These are phyloP conservation scores for Amanita exitialis DNA, from an alignment of 768 basidiomycete genomes.

Conservation along the genomic window DNA sequence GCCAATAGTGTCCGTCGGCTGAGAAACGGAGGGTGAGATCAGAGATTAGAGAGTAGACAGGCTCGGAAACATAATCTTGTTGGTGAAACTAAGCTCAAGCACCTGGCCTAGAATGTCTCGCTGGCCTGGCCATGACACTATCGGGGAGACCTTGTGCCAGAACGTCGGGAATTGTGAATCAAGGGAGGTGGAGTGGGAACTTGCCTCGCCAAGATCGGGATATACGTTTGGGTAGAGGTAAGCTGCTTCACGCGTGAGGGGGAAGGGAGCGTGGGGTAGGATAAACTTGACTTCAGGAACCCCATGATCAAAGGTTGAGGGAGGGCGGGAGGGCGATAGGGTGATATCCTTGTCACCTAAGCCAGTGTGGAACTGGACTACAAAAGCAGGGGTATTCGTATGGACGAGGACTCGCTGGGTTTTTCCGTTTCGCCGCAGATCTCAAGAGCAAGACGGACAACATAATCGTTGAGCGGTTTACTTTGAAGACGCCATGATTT, in stretches of 20 bases:
- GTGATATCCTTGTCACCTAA: conserved; percentile 68
- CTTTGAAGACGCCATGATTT: conserved; percentile 42
- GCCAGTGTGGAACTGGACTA: conserved; percentile 85
- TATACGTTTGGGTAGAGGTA: conserved; percentile 74
- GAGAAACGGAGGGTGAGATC: not conserved
- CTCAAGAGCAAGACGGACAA: conserved; percentile 45
- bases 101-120: conserved; percentile 47
- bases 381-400: not conserved
- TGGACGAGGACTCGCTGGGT: conserved; percentile 35
- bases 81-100: conserved; percentile 64
- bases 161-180: not conserved
- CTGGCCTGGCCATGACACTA: conserved; percentile 56
- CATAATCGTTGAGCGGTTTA: conserved; percentile 56
- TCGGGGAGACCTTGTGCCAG: conserved; percentile 46
- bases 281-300: conserved; percentile 50
- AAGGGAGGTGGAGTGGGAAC: not conserved
- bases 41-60: conserved; percentile 11
- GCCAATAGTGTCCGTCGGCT: conserved; percentile 70
- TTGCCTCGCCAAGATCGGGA: conserved; percentile 68
- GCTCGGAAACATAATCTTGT: conserved; percentile 81
- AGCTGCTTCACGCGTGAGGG: conserved; percentile 68
- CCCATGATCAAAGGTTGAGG: conserved; percentile 61
- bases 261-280: conserved; percentile 70
- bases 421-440: conserved; percentile 43
- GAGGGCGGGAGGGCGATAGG: conserved; percentile 49